A percentile compares a stretch with the other conserved stretches of the same genome.
Conservation (phyloP, 2,329 filamentous ascomycete species). For the Pseudogymnoascus sp. region DNA sequence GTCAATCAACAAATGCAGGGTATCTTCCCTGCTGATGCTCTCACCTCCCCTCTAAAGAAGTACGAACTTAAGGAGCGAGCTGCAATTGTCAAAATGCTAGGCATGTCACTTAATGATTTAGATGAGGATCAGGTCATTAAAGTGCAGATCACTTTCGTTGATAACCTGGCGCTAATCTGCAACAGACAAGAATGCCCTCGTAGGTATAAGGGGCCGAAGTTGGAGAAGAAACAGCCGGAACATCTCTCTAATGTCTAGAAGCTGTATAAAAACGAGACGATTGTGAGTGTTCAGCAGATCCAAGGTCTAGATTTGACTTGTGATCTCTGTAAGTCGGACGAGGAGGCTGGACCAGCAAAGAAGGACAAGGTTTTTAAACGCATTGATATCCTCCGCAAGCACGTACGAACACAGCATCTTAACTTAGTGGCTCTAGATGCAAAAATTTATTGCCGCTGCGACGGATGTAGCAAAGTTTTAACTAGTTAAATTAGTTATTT, state of each 20-base stretch:
- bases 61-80: slow-evolving; percentile 22
- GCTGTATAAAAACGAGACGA: not conserved
- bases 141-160: slow-evolving; percentile 17
- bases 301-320: not conserved
- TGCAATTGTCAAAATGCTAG: slow-evolving; percentile 18
- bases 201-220: slow-evolving; percentile 12
- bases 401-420: slow-evolving; percentile 9
- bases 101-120: slow-evolving; percentile 16
- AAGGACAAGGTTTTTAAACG: slow-evolving; percentile 7
- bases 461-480: not conserved
- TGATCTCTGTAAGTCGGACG: slow-evolving; percentile 8
- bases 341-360: slow-evolving; percentile 11
- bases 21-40: slow-evolving; percentile 16
- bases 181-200: slow-evolving; percentile 18
- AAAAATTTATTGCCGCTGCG: not conserved
- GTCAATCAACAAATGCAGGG: slow-evolving; percentile 19
- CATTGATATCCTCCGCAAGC: slow-evolving; percentile 11
- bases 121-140: slow-evolving; percentile 16
- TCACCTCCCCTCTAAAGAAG: slow-evolving; percentile 16
- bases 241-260: not conserved
- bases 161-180: slow-evolving; percentile 16
- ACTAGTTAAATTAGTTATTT: not conserved
- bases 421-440: not conserved
- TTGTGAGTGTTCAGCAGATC: not conserved
- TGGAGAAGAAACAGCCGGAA: not conserved